These are phyloP conservation scores for Starmerella vitae DNA, from an alignment of 805 yeast genomes.

Conservation along the genomic window DNA sequence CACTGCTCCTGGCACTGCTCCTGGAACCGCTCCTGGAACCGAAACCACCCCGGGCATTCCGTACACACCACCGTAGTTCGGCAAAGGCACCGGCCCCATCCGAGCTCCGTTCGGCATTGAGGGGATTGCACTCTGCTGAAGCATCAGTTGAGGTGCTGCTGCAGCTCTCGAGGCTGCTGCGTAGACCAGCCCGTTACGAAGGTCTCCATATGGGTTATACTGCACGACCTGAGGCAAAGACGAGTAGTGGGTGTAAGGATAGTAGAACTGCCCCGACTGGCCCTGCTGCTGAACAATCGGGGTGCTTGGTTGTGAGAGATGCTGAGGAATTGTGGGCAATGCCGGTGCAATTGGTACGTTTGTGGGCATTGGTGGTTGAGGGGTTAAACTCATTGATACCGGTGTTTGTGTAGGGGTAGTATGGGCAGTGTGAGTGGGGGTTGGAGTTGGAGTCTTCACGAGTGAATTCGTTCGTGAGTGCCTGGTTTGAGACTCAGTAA, in stretches of 20 bases:
- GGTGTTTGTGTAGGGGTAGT: neutral
- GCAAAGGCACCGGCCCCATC: neutral
- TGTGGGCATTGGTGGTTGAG: neutral
- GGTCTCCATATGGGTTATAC: neutral
- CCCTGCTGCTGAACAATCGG: neutral
- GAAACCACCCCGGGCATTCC: too few species aligned
- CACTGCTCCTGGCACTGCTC: neutral
- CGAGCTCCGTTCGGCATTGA: neutral
- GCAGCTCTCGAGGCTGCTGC: neutral
- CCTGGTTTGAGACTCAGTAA: neutral
- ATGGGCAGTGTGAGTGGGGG: neutral
- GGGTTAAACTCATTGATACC: too few species aligned
- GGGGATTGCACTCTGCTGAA: neutral
- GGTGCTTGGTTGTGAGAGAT: neutral
- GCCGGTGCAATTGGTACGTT: neutral
- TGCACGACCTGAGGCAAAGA: neutral
- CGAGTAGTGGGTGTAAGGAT: slow-evolving; percentile 1
- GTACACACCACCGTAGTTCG: too few species aligned
- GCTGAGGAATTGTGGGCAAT: neutral
- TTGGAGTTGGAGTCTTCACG: neutral
- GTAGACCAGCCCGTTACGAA: neutral
- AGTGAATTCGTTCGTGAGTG: neutral
- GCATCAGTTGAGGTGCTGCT: neutral
- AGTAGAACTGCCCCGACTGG: slow-evolving; percentile 1
- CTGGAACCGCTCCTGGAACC: neutral